Percentiles rank a stretch among this genome's conserved stretches.
phyloP scores from a whole-genome alignment of 2,329 filamentous ascomycete genomes.

The Trichoderma citrinoviride region DNA sequence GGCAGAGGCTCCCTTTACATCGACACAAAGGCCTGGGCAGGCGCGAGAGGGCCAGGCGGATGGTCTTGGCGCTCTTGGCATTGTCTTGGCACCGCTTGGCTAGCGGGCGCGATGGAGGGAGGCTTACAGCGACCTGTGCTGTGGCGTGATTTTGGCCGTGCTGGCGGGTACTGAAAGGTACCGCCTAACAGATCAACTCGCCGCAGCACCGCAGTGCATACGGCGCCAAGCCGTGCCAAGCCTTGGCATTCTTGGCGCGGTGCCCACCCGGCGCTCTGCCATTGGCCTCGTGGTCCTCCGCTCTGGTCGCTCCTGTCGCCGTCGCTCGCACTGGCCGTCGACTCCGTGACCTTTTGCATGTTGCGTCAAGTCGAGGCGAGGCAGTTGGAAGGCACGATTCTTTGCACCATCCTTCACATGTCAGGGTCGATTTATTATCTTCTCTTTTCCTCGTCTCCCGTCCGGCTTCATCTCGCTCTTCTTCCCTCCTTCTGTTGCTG shows the following conservation, averaged over 20 bases:
- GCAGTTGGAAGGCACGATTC: no score
- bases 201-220: slow-evolving; percentile 30
- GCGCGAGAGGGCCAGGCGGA: slow-evolving; percentile 38
- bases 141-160: no score
- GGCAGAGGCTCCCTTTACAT: slow-evolving; percentile 38
- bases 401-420: background rate
- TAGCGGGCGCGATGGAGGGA: slow-evolving; percentile 24
- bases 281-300: slow-evolving; percentile 31
- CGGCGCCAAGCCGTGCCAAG: slow-evolving; percentile 39
- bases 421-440: background rate
- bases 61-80: slow-evolving; percentile 36
- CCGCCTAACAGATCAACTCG: background rate
- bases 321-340: background rate
- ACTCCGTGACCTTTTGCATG: background rate
- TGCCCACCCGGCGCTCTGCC: slow-evolving; percentile 31
- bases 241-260: slow-evolving; percentile 41
- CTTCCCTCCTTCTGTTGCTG: background rate
- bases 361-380: background rate
- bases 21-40: slow-evolving; percentile 35
- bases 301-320: slow-evolving; percentile 26
- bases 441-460: background rate
- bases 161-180: background rate
- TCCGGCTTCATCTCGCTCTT: background rate
- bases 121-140: background rate
- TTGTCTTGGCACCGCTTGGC: slow-evolving; percentile 23